phyloP scores from a whole-genome alignment of 371 early-diverging fungal genomes.

The Mucor piriformis region DNA sequence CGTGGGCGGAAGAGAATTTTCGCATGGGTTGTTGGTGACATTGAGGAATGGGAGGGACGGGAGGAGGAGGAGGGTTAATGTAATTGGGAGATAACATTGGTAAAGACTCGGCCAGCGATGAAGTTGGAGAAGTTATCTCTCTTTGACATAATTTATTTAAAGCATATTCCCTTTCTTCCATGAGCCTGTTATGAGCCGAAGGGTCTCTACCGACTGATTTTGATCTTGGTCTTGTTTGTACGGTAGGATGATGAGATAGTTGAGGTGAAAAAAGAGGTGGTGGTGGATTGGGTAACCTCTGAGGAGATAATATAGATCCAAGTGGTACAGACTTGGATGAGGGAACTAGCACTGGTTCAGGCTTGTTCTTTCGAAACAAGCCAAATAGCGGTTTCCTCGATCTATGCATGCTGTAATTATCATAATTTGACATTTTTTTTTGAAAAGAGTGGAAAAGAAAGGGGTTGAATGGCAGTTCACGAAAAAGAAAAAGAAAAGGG shows the following conservation, averaged over 20 bases:
- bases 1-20: conserved; percentile 27
- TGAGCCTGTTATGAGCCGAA: conserved; percentile 2
- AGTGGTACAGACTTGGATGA: conserved; percentile 19
- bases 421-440: background rate
- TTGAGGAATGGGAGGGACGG: conserved; percentile 32
- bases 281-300: conserved; percentile 8
- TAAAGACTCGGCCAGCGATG: conserved; percentile 20
- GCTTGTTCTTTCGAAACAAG: conserved; percentile 25
- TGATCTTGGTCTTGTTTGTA: conserved; percentile 26
- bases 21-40: conserved; percentile 19
- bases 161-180: conserved; percentile 26
- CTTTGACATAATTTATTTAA: conserved; percentile 27
- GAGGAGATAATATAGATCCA: conserved; percentile 18
- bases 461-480: too few species aligned
- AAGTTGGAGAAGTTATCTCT: conserved; percentile 14
- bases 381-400: conserved; percentile 30
- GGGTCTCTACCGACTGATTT: conserved; percentile 34
- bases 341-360: conserved; percentile 4
- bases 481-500: background rate
- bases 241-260: background rate
- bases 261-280: conserved; percentile 17
- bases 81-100: conserved; percentile 22
- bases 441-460: conserved; percentile 1
- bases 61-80: conserved; percentile 7
- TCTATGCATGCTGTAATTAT: conserved; percentile 9